phyloP scores from a whole-genome alignment of 768 basidiomycete genomes.

The Hypholoma sublateritium region DNA sequence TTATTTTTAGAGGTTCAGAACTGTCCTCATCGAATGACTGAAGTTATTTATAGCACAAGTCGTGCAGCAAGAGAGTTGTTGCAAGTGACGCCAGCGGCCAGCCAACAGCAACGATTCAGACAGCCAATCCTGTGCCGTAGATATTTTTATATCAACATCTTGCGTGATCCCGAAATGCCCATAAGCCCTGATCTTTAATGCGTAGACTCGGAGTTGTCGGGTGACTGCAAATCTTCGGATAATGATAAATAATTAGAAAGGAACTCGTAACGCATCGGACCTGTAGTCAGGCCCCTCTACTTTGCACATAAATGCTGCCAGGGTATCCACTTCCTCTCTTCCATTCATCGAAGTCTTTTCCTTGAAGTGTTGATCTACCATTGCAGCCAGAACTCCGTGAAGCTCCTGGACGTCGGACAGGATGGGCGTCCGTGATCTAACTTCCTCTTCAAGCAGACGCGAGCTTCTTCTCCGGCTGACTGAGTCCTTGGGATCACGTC shows the following conservation, averaged over 20 bases:
- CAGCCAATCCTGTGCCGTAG: not conserved
- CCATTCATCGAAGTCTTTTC: constrained; percentile 49
- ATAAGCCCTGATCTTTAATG: not conserved
- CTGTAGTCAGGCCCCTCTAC: constrained; percentile 58
- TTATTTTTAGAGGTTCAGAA: not conserved
- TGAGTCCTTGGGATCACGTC: constrained; percentile 62
- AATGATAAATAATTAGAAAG: no score
- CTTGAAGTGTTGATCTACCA: constrained; percentile 75
- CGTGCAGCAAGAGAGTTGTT: not conserved
- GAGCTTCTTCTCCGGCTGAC: constrained; percentile 66
- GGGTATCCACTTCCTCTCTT: constrained; percentile 77
- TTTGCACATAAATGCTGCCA: constrained; percentile 77
- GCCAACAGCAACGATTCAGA: not conserved
- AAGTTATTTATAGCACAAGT: constrained; percentile 1
- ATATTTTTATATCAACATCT: not conserved
- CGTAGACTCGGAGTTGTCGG: not conserved
- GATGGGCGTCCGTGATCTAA: constrained; percentile 56
- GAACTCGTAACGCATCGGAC: constrained; percentile 9
- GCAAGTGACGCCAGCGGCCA: not conserved
- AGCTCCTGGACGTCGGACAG: constrained; percentile 70
- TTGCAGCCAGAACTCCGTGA: constrained; percentile 61
- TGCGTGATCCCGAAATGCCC: not conserved
- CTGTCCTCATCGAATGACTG: not conserved
- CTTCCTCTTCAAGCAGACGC: constrained; percentile 68
- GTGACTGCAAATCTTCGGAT: not conserved